Evolutionary conservation across 2,329 filamentous ascomycete species (phyloP), one percentile per base, ranked within the genome.

Genomic region (Apiospora kogelbergensis): DNA sequence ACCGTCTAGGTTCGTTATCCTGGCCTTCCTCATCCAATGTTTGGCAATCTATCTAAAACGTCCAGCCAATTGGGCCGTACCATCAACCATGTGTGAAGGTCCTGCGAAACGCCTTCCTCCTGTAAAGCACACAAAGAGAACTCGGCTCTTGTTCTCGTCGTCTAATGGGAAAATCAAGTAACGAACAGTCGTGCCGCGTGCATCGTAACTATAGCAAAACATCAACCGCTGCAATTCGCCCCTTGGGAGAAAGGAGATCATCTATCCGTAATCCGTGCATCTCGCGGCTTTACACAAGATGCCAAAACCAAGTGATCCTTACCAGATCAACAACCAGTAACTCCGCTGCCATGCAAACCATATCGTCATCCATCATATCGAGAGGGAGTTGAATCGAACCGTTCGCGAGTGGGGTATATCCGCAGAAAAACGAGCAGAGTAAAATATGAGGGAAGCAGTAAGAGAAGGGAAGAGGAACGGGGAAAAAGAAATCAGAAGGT

Each of bases 291-390:
- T 42, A n/a, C 30, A 37, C 48, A 33, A 26, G 37, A 60, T 60
- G 11, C 11, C 53, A 60, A 37, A 60, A 9, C 30, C 30, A 60
- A 60, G 30, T 37, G 53, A 60, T 37, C 53, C 33, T 33, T 30
- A 6, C 3, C 24, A 60, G 53, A 37, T 60, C 53, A 37, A 11
- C 30, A 37, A 60, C 53, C 53, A 60, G 53, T 60, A 60, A 60
- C 53, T 60, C 53, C 53, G 53, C 30, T 60, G 53, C 26, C 53
- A 60, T 60, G 53, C 26, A 60, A 60, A 60, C 53, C 53, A 60
- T 60, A 37, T 60, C 53, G 22, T 60, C 53, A 17, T 37, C 53
- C 53, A 22, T 57, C 48, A n/a, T 60, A 10, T 42, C 17, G 40
- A 42, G 40, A 30, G 15, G 48, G 48, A 60, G 30, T 60, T 17